Evolutionary conservation across 2,329 filamentous ascomycete species (phyloP), one percentile per base, ranked within the genome.

Genomic region (Blastomyces gilchristii): DNA sequence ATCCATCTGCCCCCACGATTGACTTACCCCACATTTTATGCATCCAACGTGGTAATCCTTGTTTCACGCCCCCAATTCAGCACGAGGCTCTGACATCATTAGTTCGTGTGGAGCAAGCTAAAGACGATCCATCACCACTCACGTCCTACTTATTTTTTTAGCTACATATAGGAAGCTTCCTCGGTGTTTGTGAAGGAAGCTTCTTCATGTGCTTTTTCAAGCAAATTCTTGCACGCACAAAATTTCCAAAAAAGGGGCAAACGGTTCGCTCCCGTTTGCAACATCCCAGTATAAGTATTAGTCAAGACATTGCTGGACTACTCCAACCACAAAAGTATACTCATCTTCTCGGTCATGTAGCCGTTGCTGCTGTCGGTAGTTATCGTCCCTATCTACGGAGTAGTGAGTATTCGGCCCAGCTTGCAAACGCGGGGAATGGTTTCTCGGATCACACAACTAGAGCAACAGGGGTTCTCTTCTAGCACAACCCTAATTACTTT

Each of bases 11-110:
- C 34, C 53, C 53, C 18, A 37, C 34, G 53, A 57, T 57, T 34
- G 53, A 57, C n/a, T 57, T 25, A 57, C 54, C 54, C 54, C 54
- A 57, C 25, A 57, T 7, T 41, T 37, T 37, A 43, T 57, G 16
- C 34, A 28, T 25, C 5, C 22, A 37, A 37, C n/a, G 6, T 22
- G 9, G 14, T 37, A 43, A 28, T 43, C 54, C 54, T 11, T 12
- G 34, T 39, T 41, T 4, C 18, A 25, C 11, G 18, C n/a, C 18
- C 31, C 11, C 11, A 41, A 31, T 28, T 57, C 8, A 22, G 34
- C n/a, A 28, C 54, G 43, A 25, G 54, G 34, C 34, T 22, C 12
- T 37, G 37, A 16, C 34, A 18, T 37, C 22, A n/a, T 22, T 25
- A 41, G n/a, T 41, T 57, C 12, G n/a, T 39, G 31, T 12, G 12